phyloP scores from a whole-genome alignment of 352 stramenopile species.

The Pythium periplocum region DNA sequence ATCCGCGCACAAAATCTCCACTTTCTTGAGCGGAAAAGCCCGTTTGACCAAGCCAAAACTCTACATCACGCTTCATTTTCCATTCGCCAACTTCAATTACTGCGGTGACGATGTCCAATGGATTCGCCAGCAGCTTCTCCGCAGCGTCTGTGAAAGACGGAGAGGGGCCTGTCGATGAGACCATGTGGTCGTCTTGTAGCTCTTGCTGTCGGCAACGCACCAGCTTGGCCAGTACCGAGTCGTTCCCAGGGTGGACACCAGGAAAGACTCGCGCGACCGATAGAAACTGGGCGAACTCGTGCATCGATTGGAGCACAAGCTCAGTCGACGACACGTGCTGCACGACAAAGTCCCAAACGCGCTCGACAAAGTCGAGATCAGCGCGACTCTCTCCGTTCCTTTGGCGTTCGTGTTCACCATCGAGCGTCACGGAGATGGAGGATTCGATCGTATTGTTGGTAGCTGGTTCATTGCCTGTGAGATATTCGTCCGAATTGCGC shows the following conservation, averaged over 20 bases:
- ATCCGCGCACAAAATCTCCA: constrained; percentile 12
- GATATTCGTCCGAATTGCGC: constrained; percentile 6
- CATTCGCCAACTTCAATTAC: constrained; percentile 20
- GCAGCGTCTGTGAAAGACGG: constrained; percentile 1
- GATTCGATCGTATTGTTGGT: constrained; percentile 21
- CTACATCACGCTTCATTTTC: constrained; percentile 28
- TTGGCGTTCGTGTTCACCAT: constrained; percentile 5
- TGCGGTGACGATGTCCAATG: constrained; percentile 1
- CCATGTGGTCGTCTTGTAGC: constrained; percentile 4
- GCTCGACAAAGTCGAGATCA: constrained; percentile 18
- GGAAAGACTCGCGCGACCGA: constrained; percentile 19
- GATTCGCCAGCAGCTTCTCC: constrained; percentile 12
- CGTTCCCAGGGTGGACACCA: constrained; percentile 14
- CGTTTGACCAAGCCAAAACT: constrained; percentile 9
- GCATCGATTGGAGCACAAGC: constrained; percentile 3
- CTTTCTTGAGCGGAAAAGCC: constrained; percentile 20
- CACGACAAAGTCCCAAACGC: constrained; percentile 16
- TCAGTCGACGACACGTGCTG: constrained; percentile 4
- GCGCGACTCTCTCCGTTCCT: background rate
- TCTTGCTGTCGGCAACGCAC: constrained; percentile 15
- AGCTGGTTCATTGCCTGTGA: constrained; percentile 3
- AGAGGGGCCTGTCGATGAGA: background rate
- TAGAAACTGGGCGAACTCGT: constrained; percentile 17
- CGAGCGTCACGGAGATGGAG: constrained; percentile 10
- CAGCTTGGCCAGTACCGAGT: constrained; percentile 13